A percentile compares a stretch with the other conserved stretches of the same genome.
Evolutionary conservation across 371 early-diverging fungal genomes (phyloP).

Genomic region (Mucor lusitanicus): DNA sequence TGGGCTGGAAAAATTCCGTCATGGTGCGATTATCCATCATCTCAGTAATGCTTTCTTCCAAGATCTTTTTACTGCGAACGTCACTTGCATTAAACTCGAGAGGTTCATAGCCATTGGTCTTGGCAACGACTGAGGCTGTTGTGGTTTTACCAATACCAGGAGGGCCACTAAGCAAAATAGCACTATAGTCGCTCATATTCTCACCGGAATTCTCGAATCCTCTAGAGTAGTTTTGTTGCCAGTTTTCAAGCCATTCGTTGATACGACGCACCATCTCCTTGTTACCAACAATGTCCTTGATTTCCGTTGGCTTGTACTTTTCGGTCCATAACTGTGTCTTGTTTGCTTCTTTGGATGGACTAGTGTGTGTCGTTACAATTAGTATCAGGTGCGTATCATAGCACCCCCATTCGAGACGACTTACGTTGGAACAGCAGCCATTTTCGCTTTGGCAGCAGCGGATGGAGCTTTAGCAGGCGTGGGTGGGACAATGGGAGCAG

Average conservation of each 20-base stretch:
- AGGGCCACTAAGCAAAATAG: conserved; percentile 93
- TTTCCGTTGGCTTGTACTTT: conserved; percentile 89
- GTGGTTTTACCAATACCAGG: conserved; percentile 99
- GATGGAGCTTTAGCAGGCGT: conserved; percentile 10
- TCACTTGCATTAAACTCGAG: conserved; percentile 99
- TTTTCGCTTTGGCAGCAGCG: neutral
- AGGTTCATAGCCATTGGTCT: conserved; percentile 78
- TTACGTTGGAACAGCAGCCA: neutral
- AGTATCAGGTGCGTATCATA: neutral
- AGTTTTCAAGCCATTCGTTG: conserved; percentile 20
- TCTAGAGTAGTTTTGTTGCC: conserved; percentile 27
- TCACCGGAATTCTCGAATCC: conserved; percentile 16
- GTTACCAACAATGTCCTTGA: conserved; percentile 95
- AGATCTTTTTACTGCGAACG: conserved; percentile 87
- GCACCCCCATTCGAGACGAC: neutral
- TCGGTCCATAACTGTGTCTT: conserved; percentile 81
- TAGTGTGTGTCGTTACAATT: neutral
- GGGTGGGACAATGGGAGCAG: neutral
- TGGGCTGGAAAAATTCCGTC: conserved; percentile 61
- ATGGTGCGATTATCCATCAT: conserved; percentile 71
- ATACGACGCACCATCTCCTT: conserved; percentile 66
- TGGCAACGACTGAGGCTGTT: conserved; percentile 88
- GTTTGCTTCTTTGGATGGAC: neutral
- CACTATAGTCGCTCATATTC: conserved; percentile 47
- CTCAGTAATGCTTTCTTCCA: conserved; percentile 65